phyloP scores from a whole-genome alignment of 2,329 filamentous ascomycete genomes.

The Ascochyta viciae-villosae region DNA sequence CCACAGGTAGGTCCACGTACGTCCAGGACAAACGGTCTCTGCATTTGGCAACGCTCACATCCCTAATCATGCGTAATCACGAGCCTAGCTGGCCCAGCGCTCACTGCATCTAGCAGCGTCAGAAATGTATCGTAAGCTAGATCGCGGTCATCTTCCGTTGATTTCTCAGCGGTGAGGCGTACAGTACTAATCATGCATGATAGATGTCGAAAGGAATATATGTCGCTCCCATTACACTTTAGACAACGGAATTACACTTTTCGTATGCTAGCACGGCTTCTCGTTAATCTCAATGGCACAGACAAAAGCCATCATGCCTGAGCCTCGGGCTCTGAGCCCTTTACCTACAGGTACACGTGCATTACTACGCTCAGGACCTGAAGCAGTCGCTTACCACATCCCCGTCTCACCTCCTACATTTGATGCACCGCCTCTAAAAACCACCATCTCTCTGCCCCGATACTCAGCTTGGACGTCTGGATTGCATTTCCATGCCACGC shows the following conservation, averaged over 20 bases:
- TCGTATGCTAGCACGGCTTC: not conserved
- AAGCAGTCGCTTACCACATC: constrained; percentile 48
- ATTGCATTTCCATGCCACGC: constrained; percentile 58
- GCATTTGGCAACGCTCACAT: not conserved
- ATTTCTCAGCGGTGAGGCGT: constrained; percentile 5
- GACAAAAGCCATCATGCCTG: not conserved
- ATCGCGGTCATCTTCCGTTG: constrained; percentile 6
- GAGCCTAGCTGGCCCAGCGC: not conserved
- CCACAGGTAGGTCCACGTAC: not conserved
- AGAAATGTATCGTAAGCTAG: not conserved
- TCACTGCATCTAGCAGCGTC: not conserved
- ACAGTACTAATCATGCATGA: not conserved
- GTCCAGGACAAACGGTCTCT: not conserved
- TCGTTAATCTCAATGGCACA: not conserved
- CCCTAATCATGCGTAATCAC: not conserved
- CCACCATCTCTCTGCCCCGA: constrained; percentile 54
- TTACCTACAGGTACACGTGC: constrained; percentile 18
- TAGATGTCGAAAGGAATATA: not conserved
- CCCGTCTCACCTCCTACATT: constrained; percentile 31
- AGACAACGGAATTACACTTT: not conserved
- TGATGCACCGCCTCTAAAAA: constrained; percentile 23
- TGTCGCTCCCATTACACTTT: not conserved
- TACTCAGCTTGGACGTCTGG: constrained; percentile 58
- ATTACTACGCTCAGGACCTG: constrained; percentile 20
- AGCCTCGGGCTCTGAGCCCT: constrained; percentile 7